Conservation (phyloP, 805 yeast species). For the Starmerella roubikii region DNA sequence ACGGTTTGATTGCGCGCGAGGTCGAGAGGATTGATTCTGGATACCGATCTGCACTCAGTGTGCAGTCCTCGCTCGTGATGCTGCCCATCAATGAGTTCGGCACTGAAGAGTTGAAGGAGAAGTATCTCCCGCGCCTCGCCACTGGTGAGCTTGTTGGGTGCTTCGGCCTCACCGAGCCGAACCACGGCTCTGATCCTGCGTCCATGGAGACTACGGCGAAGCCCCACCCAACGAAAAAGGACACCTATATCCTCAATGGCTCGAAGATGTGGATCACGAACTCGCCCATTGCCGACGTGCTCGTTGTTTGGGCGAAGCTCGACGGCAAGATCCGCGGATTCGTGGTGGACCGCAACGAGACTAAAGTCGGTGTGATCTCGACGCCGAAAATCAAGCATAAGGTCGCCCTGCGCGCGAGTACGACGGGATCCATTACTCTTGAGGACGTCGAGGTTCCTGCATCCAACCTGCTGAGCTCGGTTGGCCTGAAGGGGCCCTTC, state of each 20-base stretch:
- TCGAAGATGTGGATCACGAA: constrained; percentile 35
- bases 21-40: constrained; percentile 35
- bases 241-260: constrained; percentile 30
- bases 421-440: constrained; percentile 32
- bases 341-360: constrained; percentile 28
- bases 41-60: constrained; percentile 33
- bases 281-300: constrained; percentile 34
- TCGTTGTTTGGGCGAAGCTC: constrained; percentile 33
- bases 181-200: constrained; percentile 48
- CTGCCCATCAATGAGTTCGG: constrained; percentile 31
- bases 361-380: constrained; percentile 24
- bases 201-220: constrained; percentile 43
- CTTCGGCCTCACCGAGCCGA: constrained; percentile 53
- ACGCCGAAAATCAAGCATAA: constrained; percentile 32
- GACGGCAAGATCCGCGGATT: constrained; percentile 33
- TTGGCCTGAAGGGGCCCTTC: constrained; percentile 34
- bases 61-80: constrained; percentile 35
- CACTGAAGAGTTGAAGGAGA: constrained; percentile 30
- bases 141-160: constrained; percentile 39
- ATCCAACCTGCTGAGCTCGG: constrained; percentile 29
- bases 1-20: constrained; percentile 33
- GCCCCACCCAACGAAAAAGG: constrained; percentile 31
- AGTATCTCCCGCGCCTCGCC: constrained; percentile 30
- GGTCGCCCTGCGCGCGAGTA: constrained; percentile 30
- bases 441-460: constrained; percentile 33